phyloP scores from a whole-genome alignment of 768 basidiomycete species.

The Chalciporus piperatus region DNA sequence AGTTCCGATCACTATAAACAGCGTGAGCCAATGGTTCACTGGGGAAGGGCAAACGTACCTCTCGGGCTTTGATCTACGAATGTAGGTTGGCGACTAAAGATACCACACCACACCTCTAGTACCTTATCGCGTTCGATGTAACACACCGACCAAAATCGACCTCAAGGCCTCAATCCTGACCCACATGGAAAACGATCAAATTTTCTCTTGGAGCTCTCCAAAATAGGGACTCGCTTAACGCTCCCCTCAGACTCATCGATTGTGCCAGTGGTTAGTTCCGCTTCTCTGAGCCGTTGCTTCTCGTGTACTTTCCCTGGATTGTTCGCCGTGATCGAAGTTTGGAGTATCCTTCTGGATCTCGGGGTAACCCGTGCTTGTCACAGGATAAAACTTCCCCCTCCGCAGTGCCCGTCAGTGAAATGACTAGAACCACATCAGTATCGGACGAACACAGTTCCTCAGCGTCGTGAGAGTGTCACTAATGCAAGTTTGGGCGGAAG shows the following conservation, averaged over 20 bases:
- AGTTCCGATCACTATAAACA: conserved; percentile 30
- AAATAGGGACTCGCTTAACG: conserved; percentile 59
- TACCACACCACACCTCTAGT: no score
- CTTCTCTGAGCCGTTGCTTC: conserved; percentile 68
- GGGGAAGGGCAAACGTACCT: conserved; percentile 44
- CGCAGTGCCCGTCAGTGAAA: no score
- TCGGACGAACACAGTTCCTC: no score
- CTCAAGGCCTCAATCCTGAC: conserved; percentile 81
- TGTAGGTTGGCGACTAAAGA: conserved; percentile 1
- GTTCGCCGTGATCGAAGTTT: no score
- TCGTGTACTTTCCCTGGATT: conserved; percentile 76
- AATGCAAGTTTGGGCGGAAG: no score
- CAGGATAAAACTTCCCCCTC: conserved; percentile 86
- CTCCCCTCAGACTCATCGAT: conserved; percentile 75
- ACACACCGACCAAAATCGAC: no score
- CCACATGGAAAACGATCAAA: conserved; percentile 37
- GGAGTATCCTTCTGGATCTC: no score
- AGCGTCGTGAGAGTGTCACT: no score
- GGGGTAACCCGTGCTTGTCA: conserved; percentile 80
- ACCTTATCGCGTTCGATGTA: no score
- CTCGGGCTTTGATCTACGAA: conserved; percentile 84
- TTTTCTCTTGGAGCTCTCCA: not conserved
- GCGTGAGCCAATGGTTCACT: conserved; percentile 4
- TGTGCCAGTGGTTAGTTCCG: conserved; percentile 44
- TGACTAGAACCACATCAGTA: no score